phyloP scores from a whole-genome alignment of 2,329 filamentous ascomycete genomes.

The Fusarium chaquense region DNA sequence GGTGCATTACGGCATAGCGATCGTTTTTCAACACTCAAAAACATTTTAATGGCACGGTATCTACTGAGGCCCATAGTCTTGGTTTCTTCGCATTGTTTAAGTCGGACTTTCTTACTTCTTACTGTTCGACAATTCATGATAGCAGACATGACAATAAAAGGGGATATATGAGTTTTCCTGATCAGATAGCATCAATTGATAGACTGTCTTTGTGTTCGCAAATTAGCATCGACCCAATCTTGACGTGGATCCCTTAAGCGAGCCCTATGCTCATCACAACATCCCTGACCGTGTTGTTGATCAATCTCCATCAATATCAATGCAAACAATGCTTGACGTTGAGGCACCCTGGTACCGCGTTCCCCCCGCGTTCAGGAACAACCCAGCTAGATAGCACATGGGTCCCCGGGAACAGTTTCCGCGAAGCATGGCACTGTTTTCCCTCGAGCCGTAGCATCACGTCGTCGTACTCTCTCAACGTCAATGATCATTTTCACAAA shows the following conservation, averaged over 20 bases:
- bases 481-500: background rate
- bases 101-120: background rate
- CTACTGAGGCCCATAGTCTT: background rate
- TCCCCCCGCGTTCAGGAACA: background rate
- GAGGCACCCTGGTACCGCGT: background rate
- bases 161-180: slow-evolving; percentile 11
- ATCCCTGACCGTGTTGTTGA: slow-evolving; percentile 8
- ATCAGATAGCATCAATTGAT: slow-evolving; percentile 28
- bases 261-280: background rate
- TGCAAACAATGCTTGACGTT: background rate
- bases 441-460: slow-evolving; percentile 2
- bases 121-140: slow-evolving; percentile 19
- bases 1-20: slow-evolving; percentile 37
- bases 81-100: slow-evolving; percentile 14
- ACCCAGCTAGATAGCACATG: background rate
- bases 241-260: background rate
- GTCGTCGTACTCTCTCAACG: background rate
- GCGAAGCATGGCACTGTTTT: background rate
- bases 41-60: slow-evolving; percentile 17
- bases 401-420: background rate
- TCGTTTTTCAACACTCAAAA: slow-evolving; percentile 20
- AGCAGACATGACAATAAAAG: slow-evolving; percentile 19
- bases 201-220: slow-evolving; percentile 15
- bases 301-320: slow-evolving; percentile 2
- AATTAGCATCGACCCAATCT: background rate